These are phyloP conservation scores for Fusarium chlamydosporum DNA, from an alignment of 2,329 filamentous ascomycete genomes.

Conservation along the genomic window DNA sequence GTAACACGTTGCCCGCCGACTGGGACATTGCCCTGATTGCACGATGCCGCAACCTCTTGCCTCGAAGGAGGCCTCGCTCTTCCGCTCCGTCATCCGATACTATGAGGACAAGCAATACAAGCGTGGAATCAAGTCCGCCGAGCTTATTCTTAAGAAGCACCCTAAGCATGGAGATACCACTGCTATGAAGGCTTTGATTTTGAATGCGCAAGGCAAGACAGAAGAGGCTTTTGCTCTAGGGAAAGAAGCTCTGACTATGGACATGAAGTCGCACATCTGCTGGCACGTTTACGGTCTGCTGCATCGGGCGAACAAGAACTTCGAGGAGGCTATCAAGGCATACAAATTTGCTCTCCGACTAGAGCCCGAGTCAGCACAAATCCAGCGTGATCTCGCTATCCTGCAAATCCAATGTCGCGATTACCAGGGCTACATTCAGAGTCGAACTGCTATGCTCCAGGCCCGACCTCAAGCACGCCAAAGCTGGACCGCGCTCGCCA, in stretches of 20 bases:
- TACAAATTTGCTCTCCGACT: slow-evolving; percentile 96
- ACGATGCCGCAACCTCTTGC: slow-evolving; percentile 80
- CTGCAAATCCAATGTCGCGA: slow-evolving; percentile 97
- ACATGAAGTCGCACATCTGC: slow-evolving; percentile 99
- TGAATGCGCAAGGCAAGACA: slow-evolving; percentile 91
- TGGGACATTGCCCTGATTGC: slow-evolving; percentile 9
- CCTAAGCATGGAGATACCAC: slow-evolving; percentile 98
- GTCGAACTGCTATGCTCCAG: slow-evolving; percentile 88
- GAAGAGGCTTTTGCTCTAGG: slow-evolving; percentile 95
- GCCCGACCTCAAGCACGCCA: slow-evolving; percentile 84
- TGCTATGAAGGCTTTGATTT: slow-evolving; percentile 98
- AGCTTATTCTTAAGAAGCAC: slow-evolving; percentile 95
- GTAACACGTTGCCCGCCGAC: background rate
- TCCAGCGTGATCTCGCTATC: slow-evolving; percentile 92
- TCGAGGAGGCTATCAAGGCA: slow-evolving; percentile 98
- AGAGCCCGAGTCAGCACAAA: slow-evolving; percentile 94
- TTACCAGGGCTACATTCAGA: slow-evolving; percentile 93
- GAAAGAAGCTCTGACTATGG: slow-evolving; percentile 91
- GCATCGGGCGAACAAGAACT: slow-evolving; percentile 95
- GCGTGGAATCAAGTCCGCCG: slow-evolving; percentile 90
- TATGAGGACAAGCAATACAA: slow-evolving; percentile 99
- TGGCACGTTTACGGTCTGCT: slow-evolving; percentile 99
- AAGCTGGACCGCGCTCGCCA: slow-evolving; percentile 97
- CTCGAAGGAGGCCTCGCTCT: slow-evolving; percentile 93
- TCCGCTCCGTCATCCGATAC: slow-evolving; percentile 92